These are phyloP conservation scores for Monilinia fructicola DNA, from an alignment of 2,329 filamentous ascomycete species.

Conservation along the genomic window DNA sequence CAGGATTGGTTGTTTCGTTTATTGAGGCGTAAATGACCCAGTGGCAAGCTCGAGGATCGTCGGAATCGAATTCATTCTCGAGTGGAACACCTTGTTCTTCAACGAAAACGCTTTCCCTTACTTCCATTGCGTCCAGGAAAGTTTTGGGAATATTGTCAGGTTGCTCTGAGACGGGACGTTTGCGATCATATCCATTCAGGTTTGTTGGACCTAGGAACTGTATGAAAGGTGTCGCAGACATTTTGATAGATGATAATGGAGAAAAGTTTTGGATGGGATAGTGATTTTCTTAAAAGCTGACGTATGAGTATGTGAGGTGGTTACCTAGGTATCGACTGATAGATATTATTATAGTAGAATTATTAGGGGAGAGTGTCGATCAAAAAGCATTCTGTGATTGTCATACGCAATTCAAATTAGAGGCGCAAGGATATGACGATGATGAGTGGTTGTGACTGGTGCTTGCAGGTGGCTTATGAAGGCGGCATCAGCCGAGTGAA, in stretches of 20 bases:
- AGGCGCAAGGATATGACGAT: not conserved
- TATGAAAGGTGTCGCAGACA: conserved; percentile 37
- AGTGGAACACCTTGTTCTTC: conserved; percentile 57
- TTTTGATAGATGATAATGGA: not conserved
- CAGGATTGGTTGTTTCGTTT: conserved; percentile 47
- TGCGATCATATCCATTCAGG: conserved; percentile 50
- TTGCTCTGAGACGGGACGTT: conserved; percentile 47
- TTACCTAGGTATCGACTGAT: not conserved
- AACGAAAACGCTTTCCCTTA: conserved; percentile 62
- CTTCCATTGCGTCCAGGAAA: conserved; percentile 64
- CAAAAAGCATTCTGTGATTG: not conserved
- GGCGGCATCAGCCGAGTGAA: not conserved
- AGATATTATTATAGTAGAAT: not conserved
- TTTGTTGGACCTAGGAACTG: conserved; percentile 45
- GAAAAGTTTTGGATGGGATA: too few relatives aligned
- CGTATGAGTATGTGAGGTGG: not conserved
- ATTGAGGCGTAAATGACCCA: conserved; percentile 76
- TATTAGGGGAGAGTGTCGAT: conserved; percentile 3
- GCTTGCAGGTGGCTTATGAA: conserved; percentile 7
- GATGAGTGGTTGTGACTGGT: not conserved
- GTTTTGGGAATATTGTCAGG: conserved; percentile 48
- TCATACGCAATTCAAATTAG: not conserved
- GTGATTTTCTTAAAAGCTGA: not conserved
- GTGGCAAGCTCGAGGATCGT: conserved; percentile 78
- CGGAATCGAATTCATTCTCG: conserved; percentile 74